Base-by-base conservation (phyloP, 306 rosid species). In the Delonix regia region DNA sequence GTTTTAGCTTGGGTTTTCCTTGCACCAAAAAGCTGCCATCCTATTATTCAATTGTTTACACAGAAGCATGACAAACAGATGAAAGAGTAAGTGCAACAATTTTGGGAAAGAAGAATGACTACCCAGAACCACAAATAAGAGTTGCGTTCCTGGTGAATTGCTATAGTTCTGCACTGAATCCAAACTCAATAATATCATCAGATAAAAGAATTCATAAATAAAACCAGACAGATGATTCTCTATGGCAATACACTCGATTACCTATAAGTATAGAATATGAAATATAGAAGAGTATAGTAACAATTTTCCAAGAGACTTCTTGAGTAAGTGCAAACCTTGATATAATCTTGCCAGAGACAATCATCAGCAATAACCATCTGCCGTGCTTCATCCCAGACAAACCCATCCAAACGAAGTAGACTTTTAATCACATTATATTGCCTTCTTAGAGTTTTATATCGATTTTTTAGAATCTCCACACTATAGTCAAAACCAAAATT, bases 321-420 rank as follows among this genome's bases (percentile, higher is more conserved):
- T 8, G 15, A 22, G 49, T 71, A 73, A 48, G 76, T 33, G 51
- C 74, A 25, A 80, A 92, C 95, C 92, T 90, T 88, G 77, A 88
- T 86, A 75, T 86, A 84, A 83, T 88, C 93, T 82, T 92, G 95
- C 97, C 97, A 92, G 51, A 90, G 86, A 69, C 59, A 80, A 69
- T 92, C 97, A 62, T 87, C 89, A 16, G 97, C 95, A 30, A 83
- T 85, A 81, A 92, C 91, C 95, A 92, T 90, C 74, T 88, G 93
- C 49, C 92, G 90, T 15, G 83, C 51, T 44, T 92, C 95, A 78
- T 92, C 97, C 97, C 97, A 90, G 77, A 61, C 77, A 84, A 92
- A 92, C 67, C 95, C 97, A 67, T 92, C 97, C 85, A 84, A 42
- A 70, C 77, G 82, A 73, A 92, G 89, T 34, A 92, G 90, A 76